phyloP scores from a whole-genome alignment of 1,284 basidiomycete genomes.

The Meira miltonrushii region DNA sequence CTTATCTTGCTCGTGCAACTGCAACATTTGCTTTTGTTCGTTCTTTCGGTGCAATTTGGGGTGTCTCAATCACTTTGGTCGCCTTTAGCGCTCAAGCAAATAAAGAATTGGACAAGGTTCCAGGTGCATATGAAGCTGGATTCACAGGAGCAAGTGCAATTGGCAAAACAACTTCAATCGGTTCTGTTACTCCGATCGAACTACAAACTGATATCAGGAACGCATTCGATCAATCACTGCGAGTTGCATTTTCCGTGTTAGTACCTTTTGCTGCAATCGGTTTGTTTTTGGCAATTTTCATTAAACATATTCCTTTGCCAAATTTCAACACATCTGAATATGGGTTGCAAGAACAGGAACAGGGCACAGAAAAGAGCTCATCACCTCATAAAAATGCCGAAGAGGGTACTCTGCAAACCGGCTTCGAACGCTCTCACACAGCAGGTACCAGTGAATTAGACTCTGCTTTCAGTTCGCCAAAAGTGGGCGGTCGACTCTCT shows the following conservation, averaged over 20 bases:
- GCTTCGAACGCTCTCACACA: too few species aligned
- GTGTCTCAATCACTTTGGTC: slow-evolving; percentile 21
- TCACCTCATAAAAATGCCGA: too few species aligned
- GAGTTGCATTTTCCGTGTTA: not conserved
- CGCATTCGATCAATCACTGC: not conserved
- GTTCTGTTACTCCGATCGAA: not conserved
- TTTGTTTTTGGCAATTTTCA: not conserved
- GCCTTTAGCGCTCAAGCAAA: not conserved
- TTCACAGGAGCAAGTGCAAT: not conserved
- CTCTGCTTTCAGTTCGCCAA: too few species aligned
- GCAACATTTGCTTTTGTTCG: slow-evolving; percentile 32
- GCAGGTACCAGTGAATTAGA: too few species aligned
- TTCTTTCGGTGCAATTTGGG: slow-evolving; percentile 32
- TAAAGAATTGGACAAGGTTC: not conserved
- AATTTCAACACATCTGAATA: not conserved
- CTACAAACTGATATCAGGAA: not conserved
- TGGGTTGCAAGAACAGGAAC: not conserved
- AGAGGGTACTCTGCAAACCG: too few species aligned
- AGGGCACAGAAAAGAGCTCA: too few species aligned
- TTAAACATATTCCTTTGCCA: not conserved
- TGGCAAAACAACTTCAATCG: not conserved
- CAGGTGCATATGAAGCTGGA: not conserved
- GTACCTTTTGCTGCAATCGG: not conserved
- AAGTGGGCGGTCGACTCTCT: too few species aligned
- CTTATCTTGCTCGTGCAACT: slow-evolving; percentile 29